Conservation (phyloP, 306 rosid species). For the Sindora glabra region DNA sequence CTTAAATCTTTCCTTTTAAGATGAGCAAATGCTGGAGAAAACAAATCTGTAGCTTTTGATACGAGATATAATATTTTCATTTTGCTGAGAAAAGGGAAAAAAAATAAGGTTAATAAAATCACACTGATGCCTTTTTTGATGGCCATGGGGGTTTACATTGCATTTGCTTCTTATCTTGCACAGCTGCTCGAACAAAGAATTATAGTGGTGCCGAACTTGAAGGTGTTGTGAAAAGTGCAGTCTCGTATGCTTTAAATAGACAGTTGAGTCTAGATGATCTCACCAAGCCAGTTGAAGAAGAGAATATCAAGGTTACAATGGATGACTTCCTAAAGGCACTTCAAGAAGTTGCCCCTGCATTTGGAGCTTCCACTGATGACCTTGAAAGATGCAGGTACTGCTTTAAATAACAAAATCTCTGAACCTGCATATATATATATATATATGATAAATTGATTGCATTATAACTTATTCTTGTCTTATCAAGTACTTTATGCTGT, state of each 20-base stretch:
- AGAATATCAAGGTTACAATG: conserved; percentile 89
- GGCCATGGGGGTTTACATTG: conserved; percentile 8
- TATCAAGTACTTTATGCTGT: neutral
- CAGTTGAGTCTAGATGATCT: conserved; percentile 91
- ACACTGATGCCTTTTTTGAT: neutral
- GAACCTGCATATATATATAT: neutral
- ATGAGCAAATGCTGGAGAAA: conserved; percentile 7
- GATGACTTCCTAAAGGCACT: conserved; percentile 88
- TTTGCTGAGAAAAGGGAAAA: neutral
- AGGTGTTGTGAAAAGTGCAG: conserved; percentile 99
- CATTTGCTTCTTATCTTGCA: conserved; percentile 13
- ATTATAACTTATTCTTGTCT: conserved; percentile 9
- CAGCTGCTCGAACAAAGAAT: conserved; percentile 97
- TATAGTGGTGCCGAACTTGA: conserved; percentile 99
- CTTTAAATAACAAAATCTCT: conserved; percentile 4
- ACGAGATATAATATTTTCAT: neutral
- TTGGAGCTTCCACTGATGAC: conserved; percentile 97
- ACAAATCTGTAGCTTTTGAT: neutral
- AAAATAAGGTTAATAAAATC: conserved; percentile 2
- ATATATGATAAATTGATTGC: conserved; percentile 7
- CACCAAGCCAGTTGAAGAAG: conserved; percentile 93
- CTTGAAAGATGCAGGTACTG: conserved; percentile 90
- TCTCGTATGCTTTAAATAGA: conserved; percentile 90
- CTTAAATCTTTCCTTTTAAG: neutral
- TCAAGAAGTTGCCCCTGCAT: conserved; percentile 74